phyloP scores from a whole-genome alignment of 441 rosid species.

The Mallotus repandus region DNA sequence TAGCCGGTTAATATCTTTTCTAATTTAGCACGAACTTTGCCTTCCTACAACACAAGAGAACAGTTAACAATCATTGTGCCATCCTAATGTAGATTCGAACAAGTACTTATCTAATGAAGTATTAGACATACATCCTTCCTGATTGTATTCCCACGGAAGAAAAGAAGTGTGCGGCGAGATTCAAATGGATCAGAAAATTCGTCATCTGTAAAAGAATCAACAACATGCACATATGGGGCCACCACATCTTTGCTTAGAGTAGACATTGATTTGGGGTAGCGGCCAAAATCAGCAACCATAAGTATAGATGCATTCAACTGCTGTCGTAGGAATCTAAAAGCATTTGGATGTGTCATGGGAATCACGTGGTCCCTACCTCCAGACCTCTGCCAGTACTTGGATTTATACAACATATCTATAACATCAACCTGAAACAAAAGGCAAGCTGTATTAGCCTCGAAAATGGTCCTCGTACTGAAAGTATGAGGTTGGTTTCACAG shows the following conservation, averaged over 20 bases:
- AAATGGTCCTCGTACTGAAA: neutral
- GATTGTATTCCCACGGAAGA: conserved; percentile 84
- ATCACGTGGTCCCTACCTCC: conserved; percentile 93
- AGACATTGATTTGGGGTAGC: conserved; percentile 66
- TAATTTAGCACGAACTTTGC: conserved; percentile 74
- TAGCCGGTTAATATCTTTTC: conserved; percentile 57
- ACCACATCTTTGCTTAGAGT: conserved; percentile 85
- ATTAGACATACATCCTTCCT: conserved; percentile 68
- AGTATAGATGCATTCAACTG: conserved; percentile 85
- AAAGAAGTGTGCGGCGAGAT: conserved; percentile 74
- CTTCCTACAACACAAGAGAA: conserved; percentile 52
- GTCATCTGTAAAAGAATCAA: conserved; percentile 64
- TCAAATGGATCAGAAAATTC: conserved; percentile 59
- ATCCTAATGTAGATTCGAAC: conserved; percentile 12
- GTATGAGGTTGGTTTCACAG: neutral
- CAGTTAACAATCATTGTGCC: conserved; percentile 20
- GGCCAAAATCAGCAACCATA: conserved; percentile 88
- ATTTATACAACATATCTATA: conserved; percentile 55
- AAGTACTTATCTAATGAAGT: neutral
- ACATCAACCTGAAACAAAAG: conserved; percentile 65
- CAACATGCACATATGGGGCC: conserved; percentile 89
- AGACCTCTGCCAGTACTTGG: conserved; percentile 90
- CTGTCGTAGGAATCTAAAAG: conserved; percentile 86
- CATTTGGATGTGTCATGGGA: conserved; percentile 99
- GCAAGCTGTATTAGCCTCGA: conserved; percentile 18